Evolutionary conservation across 257 asterid genomes (phyloP).

Genomic region (Plantago elongata): DNA sequence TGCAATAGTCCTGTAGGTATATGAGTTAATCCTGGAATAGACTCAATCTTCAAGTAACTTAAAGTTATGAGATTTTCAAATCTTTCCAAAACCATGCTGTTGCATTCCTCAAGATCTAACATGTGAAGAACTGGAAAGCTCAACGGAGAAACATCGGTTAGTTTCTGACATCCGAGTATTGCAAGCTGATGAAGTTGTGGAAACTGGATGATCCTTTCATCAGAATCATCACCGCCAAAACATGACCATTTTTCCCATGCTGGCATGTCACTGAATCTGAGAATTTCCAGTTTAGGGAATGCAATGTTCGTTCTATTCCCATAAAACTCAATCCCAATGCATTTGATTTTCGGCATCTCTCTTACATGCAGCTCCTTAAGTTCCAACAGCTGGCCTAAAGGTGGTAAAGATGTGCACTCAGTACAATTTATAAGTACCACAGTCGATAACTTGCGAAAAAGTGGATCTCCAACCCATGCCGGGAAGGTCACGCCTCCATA

Average conservation of each 20-base stretch:
- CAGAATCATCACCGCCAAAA: constrained; percentile 23
- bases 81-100: constrained; percentile 36
- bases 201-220: constrained; percentile 25
- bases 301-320: constrained; percentile 33
- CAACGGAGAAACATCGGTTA: constrained; percentile 40
- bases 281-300: constrained; percentile 51
- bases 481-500: constrained; percentile 46
- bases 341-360: constrained; percentile 44
- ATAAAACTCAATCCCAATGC: constrained; percentile 47
- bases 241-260: constrained; percentile 57
- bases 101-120: constrained; percentile 55
- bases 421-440: constrained; percentile 37
- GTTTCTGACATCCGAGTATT: constrained; percentile 46
- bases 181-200: constrained; percentile 51
- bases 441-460: constrained; percentile 33
- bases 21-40: constrained; percentile 37
- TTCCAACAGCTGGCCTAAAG: constrained; percentile 48
- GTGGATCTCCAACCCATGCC: constrained; percentile 56
- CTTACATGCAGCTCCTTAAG: constrained; percentile 51
- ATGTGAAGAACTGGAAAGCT: constrained; percentile 41
- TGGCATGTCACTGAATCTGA: constrained; percentile 56
- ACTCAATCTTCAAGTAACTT: constrained; percentile 52
- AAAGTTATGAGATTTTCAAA: constrained; percentile 36
- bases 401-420: constrained; percentile 50
- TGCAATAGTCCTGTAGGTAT: constrained; percentile 39